Base-by-base conservation (phyloP, 1,284 basidiomycete genomes). In the Apiotrichum laibachii region DNA sequence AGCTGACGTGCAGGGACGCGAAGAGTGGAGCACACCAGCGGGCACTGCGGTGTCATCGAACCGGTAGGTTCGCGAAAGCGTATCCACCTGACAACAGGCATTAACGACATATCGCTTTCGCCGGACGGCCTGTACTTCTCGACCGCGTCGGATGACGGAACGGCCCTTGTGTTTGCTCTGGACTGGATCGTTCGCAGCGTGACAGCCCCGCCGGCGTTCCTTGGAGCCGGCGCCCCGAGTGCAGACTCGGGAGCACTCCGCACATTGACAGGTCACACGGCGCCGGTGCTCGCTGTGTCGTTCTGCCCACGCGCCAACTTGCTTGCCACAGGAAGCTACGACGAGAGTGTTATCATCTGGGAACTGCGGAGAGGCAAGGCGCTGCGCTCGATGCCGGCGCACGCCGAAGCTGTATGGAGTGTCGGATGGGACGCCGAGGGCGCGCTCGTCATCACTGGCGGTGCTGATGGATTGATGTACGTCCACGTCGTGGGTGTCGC, bases 381-480 rank as follows among this genome's bases (percentile, higher is more conserved):
- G 5, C 76, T 95, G 68, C 88, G 89, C 72, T 86, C 88, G 7
- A 79, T 97, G 8, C 90, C 94, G 18, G 96, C 96, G 0, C 96
- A 99, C 80, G 93, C 92, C 0, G 96, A 99, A 75, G 93, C 96
- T 13, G 92, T 99, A 21, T 94, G 92, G 53, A 87, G 88, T 12
- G 90, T 98, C 1, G 85, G 86, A 57, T 99, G 97, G 81, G 97
- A 91, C 77, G 83, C 88, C 55, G 95, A 99, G 68, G 96, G 96
- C 2, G 92, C 91, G 4, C 85, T 98, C 65, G 88, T 99, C 43
- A 88, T 92, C 2, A 94, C 90, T 9, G 90, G 88, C 64, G 89
- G 91, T 21, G 96, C 95, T 86, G 96, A 99, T 77, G 95, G 94
- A 2, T 79, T 97, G 50, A 94, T 99, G 92, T 95, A 67, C 73